Percentiles rank a stretch among this genome's conserved stretches.
These are phyloP conservation scores for Rhododendron ferrugineum DNA, from an alignment of 148 eudicot genomes.

Conservation along the genomic window DNA sequence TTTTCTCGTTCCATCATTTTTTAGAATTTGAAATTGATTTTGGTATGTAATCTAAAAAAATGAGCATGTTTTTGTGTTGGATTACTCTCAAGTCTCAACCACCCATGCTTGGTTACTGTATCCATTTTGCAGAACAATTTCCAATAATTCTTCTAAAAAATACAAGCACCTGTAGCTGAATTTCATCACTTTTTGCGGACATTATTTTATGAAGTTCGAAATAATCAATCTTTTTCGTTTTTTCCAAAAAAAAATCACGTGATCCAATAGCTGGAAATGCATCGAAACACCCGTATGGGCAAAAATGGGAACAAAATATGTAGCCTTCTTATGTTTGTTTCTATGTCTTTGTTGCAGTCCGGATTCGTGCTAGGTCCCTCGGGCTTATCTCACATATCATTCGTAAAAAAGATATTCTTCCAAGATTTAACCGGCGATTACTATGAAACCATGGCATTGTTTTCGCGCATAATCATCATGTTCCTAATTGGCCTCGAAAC, in stretches of 20 bases:
- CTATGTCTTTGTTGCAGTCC: slow-evolving; percentile 47
- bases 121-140: no score
- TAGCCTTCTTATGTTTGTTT: neutral
- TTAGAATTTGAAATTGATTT: neutral
- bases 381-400: slow-evolving; percentile 41
- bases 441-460: slow-evolving; percentile 70
- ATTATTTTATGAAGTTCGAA: no score
- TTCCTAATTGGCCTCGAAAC: slow-evolving; percentile 82
- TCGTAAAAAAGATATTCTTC: slow-evolving; percentile 44
- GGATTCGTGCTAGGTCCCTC: slow-evolving; percentile 82
- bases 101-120: no score
- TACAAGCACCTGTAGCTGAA: no score
- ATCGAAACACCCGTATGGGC: neutral
- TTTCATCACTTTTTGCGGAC: no score
- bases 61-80: no score
- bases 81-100: no score
- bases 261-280: neutral
- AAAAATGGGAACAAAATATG: neutral
- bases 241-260: neutral
- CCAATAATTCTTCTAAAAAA: no score
- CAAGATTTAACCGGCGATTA: slow-evolving; percentile 51
- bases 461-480: slow-evolving; percentile 68
- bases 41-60: neutral
- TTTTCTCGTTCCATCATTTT: neutral
- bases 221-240: no score